Conservation (phyloP, 2,329 filamentous ascomycete species). For the Aspergillus neoniger region DNA sequence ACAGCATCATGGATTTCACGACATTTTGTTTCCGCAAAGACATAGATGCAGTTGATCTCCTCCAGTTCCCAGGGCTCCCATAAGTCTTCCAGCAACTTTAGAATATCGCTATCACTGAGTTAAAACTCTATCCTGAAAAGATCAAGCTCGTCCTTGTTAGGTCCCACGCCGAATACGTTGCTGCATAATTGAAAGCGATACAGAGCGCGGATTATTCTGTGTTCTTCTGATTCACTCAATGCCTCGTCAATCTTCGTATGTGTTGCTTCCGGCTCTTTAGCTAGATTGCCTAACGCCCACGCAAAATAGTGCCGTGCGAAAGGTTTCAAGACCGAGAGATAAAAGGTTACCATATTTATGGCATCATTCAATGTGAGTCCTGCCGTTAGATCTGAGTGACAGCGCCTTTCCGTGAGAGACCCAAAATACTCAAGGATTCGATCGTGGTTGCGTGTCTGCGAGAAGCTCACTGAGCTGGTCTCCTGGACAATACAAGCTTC, state of each 20-base stretch:
- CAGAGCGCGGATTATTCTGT: constrained; percentile 13
- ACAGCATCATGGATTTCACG: neutral
- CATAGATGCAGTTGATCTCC: constrained; percentile 11
- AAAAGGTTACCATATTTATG: constrained; percentile 8
- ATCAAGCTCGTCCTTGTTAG: too few relatives aligned
- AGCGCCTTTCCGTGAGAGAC: too few relatives aligned
- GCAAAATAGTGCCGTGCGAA: constrained; percentile 9
- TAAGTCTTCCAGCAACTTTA: too few relatives aligned
- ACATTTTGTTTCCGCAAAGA: neutral
- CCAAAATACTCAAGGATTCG: too few relatives aligned
- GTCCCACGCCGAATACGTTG: neutral
- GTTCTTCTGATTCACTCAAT: constrained; percentile 12
- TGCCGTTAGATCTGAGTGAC: too few relatives aligned
- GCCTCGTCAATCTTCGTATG: neutral
- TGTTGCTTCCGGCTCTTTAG: neutral
- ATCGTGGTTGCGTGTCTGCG: too few relatives aligned
- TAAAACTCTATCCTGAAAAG: too few relatives aligned
- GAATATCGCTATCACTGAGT: too few relatives aligned
- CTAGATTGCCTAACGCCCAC: constrained; percentile 15
- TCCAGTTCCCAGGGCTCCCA: constrained; percentile 17
- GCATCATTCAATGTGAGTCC: too few relatives aligned
- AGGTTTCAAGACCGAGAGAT: constrained; percentile 16
- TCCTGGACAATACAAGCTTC: constrained; percentile 12
- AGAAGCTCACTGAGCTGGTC: neutral
- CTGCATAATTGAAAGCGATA: constrained; percentile 17